A percentile compares a stretch with the other conserved stretches of the same genome.
These are phyloP conservation scores for Aschersonia sp. DNA, from an alignment of 2,329 filamentous ascomycete species.

Conservation along the genomic window DNA sequence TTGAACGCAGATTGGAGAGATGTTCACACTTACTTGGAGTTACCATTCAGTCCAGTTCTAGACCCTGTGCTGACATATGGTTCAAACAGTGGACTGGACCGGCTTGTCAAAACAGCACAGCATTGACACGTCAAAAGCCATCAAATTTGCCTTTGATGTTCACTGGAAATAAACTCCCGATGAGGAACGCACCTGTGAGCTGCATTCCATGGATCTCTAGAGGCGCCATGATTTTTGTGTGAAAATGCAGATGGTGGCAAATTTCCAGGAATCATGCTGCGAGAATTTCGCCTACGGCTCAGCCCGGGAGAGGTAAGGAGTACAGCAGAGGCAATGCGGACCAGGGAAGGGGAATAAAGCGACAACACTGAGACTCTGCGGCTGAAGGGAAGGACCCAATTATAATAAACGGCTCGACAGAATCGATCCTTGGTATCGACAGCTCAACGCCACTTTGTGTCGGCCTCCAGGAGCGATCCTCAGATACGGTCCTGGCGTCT, in stretches of 20 bases:
- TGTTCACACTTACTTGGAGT: constrained; percentile 21
- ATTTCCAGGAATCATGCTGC: constrained; percentile 21
- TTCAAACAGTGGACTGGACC: constrained; percentile 14
- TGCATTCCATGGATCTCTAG: constrained; percentile 34
- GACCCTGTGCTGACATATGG: constrained; percentile 16
- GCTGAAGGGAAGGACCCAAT: no score
- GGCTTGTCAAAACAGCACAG: background rate
- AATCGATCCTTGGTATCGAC: no score
- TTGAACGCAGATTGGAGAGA: background rate
- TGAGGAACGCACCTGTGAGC: constrained; percentile 32
- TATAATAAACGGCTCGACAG: no score
- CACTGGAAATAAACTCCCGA: background rate
- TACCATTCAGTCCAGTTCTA: constrained; percentile 21
- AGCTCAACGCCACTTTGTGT: no score
- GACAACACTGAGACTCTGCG: no score
- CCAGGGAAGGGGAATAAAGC: background rate
- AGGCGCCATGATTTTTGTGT: constrained; percentile 29
- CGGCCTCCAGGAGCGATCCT: no score
- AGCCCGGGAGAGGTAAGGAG: no score
- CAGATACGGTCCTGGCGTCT: no score
- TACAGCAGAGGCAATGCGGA: no score
- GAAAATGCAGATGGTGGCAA: constrained; percentile 33
- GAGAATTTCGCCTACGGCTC: background rate
- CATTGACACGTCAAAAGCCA: background rate
- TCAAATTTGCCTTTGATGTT: background rate